Base-by-base conservation (phyloP, 345 rosid genomes). In the Hibiscus tridactylites region DNA sequence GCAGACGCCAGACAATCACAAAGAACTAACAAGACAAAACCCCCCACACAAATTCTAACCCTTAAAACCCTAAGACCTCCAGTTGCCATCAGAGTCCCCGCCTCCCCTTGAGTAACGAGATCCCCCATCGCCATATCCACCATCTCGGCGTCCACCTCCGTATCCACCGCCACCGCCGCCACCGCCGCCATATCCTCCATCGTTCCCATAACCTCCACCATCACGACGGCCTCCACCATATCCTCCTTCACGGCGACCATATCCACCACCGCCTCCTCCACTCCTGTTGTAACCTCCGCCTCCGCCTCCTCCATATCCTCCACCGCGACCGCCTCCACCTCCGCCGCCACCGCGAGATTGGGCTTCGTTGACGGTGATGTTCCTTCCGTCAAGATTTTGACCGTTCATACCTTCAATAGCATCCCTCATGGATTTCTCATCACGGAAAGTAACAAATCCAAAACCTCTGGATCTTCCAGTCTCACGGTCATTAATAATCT, bases 371-470 rank as follows among this genome's bases (percentile, higher is more conserved):
- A 93, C 96, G 1, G 92, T 93, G 16, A 93, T 88, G 67, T 80
- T 89, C 70, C 97, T 85, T 9, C 93, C 97, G 60, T 93, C 97
- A 0, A 93, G 97, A 46, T 83, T 78, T 79, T 85, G 93, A 0
- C 97, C 96, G 63, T 91, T 88, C 98, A 93, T 93, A 2, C 91
- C 92, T 35, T 90, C 92, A 3, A 93, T 93, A 3, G 98, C 98
- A 26, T 86, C 87, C 74, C 85, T 81, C 97, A 91, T 81, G 15
- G 97, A 42, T 79, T 91, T 86, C 81, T 91, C 93, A 65, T 85
- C 90, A 24, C 65, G 76, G 83, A 91, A 93, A 5, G 98, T 91
- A 13, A 93, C 96, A 52, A 93, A 93, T 6, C 96, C 96, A 16
- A 89, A 91, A 1, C 97, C 96, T 3, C 93, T 86, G 0, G 97